Conservation (phyloP, 2,329 filamentous ascomycete species). For the Ploettnerulaceae sp. region DNA sequence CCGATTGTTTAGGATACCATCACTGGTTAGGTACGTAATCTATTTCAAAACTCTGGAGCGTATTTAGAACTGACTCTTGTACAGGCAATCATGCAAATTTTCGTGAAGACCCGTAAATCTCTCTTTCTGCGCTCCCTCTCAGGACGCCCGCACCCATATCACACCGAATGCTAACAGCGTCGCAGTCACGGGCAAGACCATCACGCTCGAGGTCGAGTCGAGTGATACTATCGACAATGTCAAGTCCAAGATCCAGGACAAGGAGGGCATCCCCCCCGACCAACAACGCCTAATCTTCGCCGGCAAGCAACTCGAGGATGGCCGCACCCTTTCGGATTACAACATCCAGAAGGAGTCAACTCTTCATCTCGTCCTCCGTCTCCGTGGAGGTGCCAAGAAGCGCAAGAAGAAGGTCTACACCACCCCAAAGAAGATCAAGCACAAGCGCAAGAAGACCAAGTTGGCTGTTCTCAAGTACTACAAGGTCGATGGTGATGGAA, state of each 20-base stretch:
- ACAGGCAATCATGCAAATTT: constrained; percentile 51
- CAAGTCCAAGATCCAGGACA: constrained; percentile 98
- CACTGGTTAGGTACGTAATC: constrained; percentile 32
- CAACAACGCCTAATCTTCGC: constrained; percentile 99
- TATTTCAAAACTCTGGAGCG: not conserved
- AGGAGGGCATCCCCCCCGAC: constrained; percentile 98
- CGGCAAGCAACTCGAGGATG: constrained; percentile 99
- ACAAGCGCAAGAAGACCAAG: constrained; percentile 99
- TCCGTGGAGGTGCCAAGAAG: constrained; percentile 99
- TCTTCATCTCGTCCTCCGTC: constrained; percentile 94
- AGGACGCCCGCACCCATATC: not conserved
- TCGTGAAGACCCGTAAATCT: constrained; percentile 59
- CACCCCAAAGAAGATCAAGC: constrained; percentile 99
- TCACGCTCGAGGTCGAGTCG: constrained; percentile 99
- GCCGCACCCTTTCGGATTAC: constrained; percentile 98
- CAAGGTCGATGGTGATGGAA: constrained; percentile 99
- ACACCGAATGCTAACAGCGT: constrained; percentile 1
- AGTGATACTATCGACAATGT: constrained; percentile 99
- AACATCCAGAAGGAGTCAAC: constrained; percentile 99
- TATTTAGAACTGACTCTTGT: not conserved
- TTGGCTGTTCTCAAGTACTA: constrained; percentile 99
- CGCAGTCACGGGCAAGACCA: constrained; percentile 86
- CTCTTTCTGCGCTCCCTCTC: not conserved
- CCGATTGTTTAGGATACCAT: constrained; percentile 33
- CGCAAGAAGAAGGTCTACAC: constrained; percentile 99